Evolutionary conservation across 2,329 filamentous ascomycete genomes (phyloP).

Genomic region (Myriangium duriaei): DNA sequence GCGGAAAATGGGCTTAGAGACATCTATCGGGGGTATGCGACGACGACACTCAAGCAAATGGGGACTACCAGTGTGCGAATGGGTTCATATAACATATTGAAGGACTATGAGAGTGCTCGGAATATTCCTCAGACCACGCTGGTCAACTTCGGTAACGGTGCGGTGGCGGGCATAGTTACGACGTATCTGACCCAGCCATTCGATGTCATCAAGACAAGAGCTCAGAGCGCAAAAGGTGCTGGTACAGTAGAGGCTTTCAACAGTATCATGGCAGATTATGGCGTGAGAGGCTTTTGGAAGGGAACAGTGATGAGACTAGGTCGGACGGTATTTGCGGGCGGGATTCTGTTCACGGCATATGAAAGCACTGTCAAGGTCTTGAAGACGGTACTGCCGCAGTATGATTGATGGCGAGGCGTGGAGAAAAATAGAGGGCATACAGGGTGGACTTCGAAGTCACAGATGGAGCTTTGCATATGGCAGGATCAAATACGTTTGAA

Average conservation of each 20-base stretch:
- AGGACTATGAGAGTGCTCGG: conserved; percentile 41
- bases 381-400: conserved; percentile 21
- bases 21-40: conserved; percentile 46
- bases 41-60: conserved; percentile 51
- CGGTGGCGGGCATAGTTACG: conserved; percentile 47
- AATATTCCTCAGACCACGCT: conserved; percentile 38
- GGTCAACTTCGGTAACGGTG: conserved; percentile 50
- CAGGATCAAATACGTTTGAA: no score
- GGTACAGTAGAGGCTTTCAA: conserved; percentile 45
- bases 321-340: conserved; percentile 51
- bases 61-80: conserved; percentile 50
- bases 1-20: conserved; percentile 40
- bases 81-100: conserved; percentile 51
- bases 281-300: conserved; percentile 50
- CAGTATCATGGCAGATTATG: conserved; percentile 44
- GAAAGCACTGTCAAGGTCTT: conserved; percentile 43
- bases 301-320: conserved; percentile 57
- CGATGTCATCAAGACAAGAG: conserved; percentile 51
- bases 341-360: conserved; percentile 52
- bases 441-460: no score
- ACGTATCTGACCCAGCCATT: conserved; percentile 49
- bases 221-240: conserved; percentile 46
- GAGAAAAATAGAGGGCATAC: no score
- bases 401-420: neutral
- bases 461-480: no score